Evolutionary conservation across 345 rosid genomes (phyloP).

Genomic region (Dovyalis caffra): DNA sequence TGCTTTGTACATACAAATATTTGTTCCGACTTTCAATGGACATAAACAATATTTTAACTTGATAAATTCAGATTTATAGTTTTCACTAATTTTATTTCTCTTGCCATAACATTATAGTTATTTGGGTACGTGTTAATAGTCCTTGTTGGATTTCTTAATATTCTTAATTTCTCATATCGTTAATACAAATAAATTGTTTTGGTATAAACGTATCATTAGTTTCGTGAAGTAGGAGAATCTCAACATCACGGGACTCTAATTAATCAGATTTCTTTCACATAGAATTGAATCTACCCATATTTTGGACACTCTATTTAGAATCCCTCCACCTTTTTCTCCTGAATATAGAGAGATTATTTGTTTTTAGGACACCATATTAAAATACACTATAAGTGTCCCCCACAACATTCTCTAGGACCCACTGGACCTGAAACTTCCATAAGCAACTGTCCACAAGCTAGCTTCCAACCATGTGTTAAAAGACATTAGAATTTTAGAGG

Average conservation of each 20-base stretch:
- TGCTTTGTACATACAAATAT: too few species aligned
- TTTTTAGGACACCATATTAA: not conserved
- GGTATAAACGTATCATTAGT: not conserved
- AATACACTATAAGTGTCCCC: slow-evolving; percentile 15
- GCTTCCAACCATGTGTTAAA: not conserved
- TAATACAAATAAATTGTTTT: too few species aligned
- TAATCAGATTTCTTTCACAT: not conserved
- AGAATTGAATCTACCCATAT: slow-evolving; percentile 9
- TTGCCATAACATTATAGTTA: too few species aligned
- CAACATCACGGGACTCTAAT: not conserved
- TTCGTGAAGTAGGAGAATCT: slow-evolving; percentile 3
- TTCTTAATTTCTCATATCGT: too few species aligned
- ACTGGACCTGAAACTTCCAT: slow-evolving; percentile 22
- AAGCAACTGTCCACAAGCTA: slow-evolving; percentile 14
- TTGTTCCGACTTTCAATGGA: too few species aligned
- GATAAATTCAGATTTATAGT: too few species aligned
- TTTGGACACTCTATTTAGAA: not conserved
- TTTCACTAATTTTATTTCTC: too few species aligned
- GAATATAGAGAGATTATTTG: not conserved
- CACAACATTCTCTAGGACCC: slow-evolving; percentile 36
- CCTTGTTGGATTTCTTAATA: too few species aligned
- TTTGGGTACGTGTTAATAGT: too few species aligned
- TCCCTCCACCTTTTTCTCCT: not conserved
- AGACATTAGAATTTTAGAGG: not conserved
- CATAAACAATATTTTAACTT: too few species aligned